A percentile compares a stretch with the other conserved stretches of the same genome.
Evolutionary conservation across 2,329 filamentous ascomycete species (phyloP).

Genomic region (Verticillium longisporum): DNA sequence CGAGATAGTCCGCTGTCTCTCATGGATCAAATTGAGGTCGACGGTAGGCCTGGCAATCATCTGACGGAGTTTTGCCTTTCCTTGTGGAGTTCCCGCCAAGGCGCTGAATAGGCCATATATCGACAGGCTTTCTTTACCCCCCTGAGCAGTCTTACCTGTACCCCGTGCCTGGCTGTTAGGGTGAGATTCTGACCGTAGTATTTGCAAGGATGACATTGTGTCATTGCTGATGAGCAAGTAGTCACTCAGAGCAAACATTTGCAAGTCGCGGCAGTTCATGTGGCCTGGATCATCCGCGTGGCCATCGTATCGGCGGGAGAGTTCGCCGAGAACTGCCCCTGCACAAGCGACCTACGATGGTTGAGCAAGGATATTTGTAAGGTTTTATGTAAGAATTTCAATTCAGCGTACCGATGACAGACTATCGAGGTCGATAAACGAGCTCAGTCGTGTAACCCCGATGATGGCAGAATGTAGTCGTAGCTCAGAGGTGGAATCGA

Average conservation of each 20-base stretch:
- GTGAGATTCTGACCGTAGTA: slow-evolving; percentile 75
- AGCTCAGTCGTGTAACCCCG: slow-evolving; percentile 53
- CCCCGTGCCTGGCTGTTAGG: slow-evolving; percentile 75
- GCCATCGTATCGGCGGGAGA: slow-evolving; percentile 47
- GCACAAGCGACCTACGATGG: slow-evolving; percentile 63
- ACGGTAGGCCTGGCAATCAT: slow-evolving; percentile 74
- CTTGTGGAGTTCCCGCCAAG: slow-evolving; percentile 71
- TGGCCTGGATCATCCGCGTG: neutral
- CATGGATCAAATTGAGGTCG: slow-evolving; percentile 59
- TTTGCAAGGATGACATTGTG: slow-evolving; percentile 75
- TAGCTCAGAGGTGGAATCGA: too few relatives aligned
- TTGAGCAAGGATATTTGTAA: neutral
- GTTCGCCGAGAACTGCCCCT: slow-evolving; percentile 75
- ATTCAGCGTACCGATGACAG: slow-evolving; percentile 49
- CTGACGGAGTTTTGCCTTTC: slow-evolving; percentile 65
- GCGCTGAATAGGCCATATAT: slow-evolving; percentile 76
- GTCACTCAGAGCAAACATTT: slow-evolving; percentile 65
- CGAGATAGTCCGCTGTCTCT: slow-evolving; percentile 64
- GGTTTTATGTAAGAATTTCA: neutral
- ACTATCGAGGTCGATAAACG: slow-evolving; percentile 69
- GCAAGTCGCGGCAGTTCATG: slow-evolving; percentile 29
- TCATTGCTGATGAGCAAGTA: slow-evolving; percentile 76
- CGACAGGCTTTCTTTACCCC: slow-evolving; percentile 74
- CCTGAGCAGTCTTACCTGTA: slow-evolving; percentile 50
- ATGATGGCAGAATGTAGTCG: neutral